Evolutionary conservation across 1,284 basidiomycete genomes (phyloP).

Genomic region (Hymenochaete sp.): DNA sequence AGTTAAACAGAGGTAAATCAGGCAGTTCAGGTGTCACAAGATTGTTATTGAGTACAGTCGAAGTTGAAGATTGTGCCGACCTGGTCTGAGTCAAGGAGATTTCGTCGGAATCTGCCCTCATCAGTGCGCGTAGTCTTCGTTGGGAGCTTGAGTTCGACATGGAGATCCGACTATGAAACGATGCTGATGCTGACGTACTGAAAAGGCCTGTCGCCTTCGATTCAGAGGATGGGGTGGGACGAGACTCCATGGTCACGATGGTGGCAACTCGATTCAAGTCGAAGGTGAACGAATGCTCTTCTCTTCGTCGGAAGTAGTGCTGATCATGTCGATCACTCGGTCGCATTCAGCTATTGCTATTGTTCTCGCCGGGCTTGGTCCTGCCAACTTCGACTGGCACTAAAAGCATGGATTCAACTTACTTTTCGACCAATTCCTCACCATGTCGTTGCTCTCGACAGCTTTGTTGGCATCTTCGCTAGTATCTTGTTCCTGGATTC

Average conservation of each 20-base stretch:
- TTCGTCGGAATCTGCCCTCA: constrained; percentile 11
- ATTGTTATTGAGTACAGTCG: constrained; percentile 1
- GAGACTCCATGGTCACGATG: constrained; percentile 9
- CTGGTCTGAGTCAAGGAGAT: not conserved
- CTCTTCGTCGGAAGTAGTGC: not conserved
- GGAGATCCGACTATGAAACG: constrained; percentile 14
- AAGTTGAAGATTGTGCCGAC: constrained; percentile 3
- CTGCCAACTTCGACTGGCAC: not conserved
- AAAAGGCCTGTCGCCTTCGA: constrained; percentile 10
- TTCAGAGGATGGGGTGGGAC: constrained; percentile 13
- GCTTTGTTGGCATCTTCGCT: constrained; percentile 2
- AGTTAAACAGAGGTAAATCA: constrained; percentile 5
- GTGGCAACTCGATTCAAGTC: not conserved
- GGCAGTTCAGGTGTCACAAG: not conserved
- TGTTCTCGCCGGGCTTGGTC: not conserved
- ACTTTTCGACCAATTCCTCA: not conserved
- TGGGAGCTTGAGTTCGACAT: constrained; percentile 13
- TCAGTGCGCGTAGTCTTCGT: constrained; percentile 13
- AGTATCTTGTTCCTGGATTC: constrained; percentile 2
- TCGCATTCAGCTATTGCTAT: not conserved
- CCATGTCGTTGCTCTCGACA: constrained; percentile 1
- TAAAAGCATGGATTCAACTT: not conserved
- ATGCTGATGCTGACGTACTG: constrained; percentile 12
- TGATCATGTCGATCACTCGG: not conserved
- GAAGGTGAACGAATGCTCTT: too few relatives aligned